Evolutionary conservation across 345 rosid species (phyloP), one percentile per base, ranked within the genome.

Genomic region (Sonneratia caseolaris): DNA sequence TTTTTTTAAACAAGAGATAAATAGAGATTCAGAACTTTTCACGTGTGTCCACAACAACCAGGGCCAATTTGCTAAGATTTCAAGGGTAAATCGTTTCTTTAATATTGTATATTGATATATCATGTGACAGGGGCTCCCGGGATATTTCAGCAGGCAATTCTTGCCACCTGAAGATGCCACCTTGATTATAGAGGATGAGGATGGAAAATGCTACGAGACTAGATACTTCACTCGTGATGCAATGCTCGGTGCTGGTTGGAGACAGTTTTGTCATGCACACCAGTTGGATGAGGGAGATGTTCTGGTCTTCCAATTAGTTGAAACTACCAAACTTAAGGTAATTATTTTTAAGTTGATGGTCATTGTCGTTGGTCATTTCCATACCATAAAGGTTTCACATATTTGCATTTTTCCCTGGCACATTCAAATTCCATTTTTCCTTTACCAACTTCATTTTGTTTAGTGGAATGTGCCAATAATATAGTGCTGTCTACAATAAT

Each of bases 231-330:
- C 86, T 40, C 78, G 82, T 66, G 91, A 80, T 79, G 91, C 87
- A 4, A 96, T 96, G 79, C 84, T 93, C 73, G 91, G 98, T 81
- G 97, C 95, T 82, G 98, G 98, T 62, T 93, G 98, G 98, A 82
- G 89, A 74, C 90, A 84, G 73, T 93, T 93, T 73, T 84, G 85
- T 22, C 74, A 80, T 74, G 87, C 82, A 18, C 95, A 89, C 81
- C 79, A 80, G 73, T 87, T 93, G 84, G 81, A 79, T 1, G 89
- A 89, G 76, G 98, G 98, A 37, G 97, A 93, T 82, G 90, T 82
- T 40, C 78, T 93, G 82, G 83, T 90, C 75, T 93, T 90, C 82
- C 93, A 90, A 71, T 78, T 90, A 80, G 75, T 89, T 79, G 87
- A 77, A 67, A 73, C 80, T 76, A 76, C 82, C 77, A 83, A 75